Conservation (phyloP, 2,329 filamentous ascomycete genomes). For the Zasmidium cellare region DNA sequence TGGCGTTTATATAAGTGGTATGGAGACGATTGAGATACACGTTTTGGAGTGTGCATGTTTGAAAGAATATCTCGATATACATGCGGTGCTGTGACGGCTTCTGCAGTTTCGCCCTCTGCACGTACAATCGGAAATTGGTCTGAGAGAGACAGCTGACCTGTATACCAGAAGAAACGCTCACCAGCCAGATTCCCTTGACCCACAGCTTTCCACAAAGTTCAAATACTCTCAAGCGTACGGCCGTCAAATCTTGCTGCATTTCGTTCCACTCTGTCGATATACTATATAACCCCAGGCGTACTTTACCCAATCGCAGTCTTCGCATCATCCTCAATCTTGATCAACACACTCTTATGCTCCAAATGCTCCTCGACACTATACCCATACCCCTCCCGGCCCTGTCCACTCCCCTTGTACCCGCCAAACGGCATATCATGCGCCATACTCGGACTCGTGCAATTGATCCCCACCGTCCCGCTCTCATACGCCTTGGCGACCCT, state of each 20-base stretch:
- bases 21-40: constrained; percentile 1
- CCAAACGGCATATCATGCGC: constrained; percentile 43
- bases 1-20: constrained; percentile 42
- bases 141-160: no score
- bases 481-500: constrained; percentile 43
- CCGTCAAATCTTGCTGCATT: no score
- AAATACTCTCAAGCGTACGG: no score
- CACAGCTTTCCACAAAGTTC: no score
- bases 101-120: no score
- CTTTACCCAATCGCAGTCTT: not conserved
- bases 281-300: no score
- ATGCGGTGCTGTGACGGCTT: no score
- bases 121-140: no score
- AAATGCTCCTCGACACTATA: constrained; percentile 24
- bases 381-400: constrained; percentile 18
- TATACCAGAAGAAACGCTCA: no score
- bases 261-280: no score
- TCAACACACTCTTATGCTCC: constrained; percentile 25
- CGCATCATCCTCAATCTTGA: constrained; percentile 23
- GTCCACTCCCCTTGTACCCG: constrained; percentile 40
- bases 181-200: no score
- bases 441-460: constrained; percentile 39
- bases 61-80: not conserved
- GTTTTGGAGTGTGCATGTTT: not conserved
- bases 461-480: constrained; percentile 42